Conservation (phyloP, 768 basidiomycete genomes). For the Mycena pura region DNA sequence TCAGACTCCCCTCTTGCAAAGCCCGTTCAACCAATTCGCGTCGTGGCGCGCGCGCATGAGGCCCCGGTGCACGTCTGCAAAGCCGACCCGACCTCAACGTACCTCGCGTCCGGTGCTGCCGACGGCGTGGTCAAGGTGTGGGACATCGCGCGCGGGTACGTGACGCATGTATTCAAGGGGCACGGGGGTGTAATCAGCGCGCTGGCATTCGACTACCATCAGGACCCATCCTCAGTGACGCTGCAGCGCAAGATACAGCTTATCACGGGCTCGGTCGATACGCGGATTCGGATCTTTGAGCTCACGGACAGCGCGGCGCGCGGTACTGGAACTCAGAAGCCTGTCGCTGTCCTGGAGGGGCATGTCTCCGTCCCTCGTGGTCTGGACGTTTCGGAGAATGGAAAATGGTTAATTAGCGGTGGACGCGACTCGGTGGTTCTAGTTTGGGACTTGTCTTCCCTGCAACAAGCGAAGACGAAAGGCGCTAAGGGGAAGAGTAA, state of each 20-base stretch:
- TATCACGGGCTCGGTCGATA: slow-evolving; percentile 91
- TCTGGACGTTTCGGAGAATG: slow-evolving; percentile 83
- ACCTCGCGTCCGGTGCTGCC: slow-evolving; percentile 94
- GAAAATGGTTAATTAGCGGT: slow-evolving; percentile 88
- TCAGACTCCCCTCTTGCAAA: slow-evolving; percentile 49
- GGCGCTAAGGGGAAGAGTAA: slow-evolving; percentile 59
- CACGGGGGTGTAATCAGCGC: slow-evolving; percentile 98
- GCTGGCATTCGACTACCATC: slow-evolving; percentile 82
- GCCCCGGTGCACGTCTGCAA: slow-evolving; percentile 92
- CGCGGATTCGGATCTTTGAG: slow-evolving; percentile 91
- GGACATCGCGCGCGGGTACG: slow-evolving; percentile 86
- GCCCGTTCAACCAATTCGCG: slow-evolving; percentile 71
- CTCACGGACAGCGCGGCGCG: slow-evolving; percentile 69
- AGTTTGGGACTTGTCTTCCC: slow-evolving; percentile 82
- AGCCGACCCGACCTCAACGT: slow-evolving; percentile 83
- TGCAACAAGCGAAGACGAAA: slow-evolving; percentile 32
- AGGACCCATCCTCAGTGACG: slow-evolving; percentile 56
- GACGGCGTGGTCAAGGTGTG: slow-evolving; percentile 98
- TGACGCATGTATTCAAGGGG: slow-evolving; percentile 94
- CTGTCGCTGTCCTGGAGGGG: slow-evolving; percentile 87
- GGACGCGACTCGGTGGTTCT: slow-evolving; percentile 93
- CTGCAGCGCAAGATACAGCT: slow-evolving; percentile 72
- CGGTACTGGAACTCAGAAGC: slow-evolving; percentile 61
- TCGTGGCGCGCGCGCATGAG: slow-evolving; percentile 86
- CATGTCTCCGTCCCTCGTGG: slow-evolving; percentile 95